These are phyloP conservation scores for Phaeotremella skinneri DNA, from an alignment of 768 basidiomycete species.

Conservation along the genomic window DNA sequence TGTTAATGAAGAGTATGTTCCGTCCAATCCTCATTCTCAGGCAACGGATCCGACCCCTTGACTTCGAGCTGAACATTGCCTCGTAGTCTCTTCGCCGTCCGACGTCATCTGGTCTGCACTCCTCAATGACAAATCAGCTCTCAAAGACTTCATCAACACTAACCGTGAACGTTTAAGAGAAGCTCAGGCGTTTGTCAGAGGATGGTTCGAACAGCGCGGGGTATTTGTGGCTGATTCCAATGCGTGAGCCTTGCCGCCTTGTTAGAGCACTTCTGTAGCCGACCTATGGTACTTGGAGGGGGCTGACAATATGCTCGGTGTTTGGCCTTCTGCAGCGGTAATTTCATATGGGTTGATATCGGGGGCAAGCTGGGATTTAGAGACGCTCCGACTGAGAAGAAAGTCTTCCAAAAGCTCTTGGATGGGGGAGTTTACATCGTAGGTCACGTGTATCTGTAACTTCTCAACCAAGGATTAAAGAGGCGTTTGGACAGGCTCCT, in stretches of 20 bases:
- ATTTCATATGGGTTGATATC: constrained; percentile 50
- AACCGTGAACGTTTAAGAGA: constrained; percentile 33
- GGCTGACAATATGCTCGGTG: no score
- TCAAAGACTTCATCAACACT: constrained; percentile 31
- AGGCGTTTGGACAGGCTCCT: constrained; percentile 33
- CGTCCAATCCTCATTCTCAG: background rate
- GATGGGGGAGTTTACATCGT: constrained; percentile 50
- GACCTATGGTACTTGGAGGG: no score
- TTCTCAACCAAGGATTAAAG: background rate
- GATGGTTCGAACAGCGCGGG: constrained; percentile 43
- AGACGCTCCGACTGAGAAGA: constrained; percentile 38
- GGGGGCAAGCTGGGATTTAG: constrained; percentile 35
- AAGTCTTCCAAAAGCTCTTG: constrained; percentile 43
- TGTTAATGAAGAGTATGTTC: constrained; percentile 49
- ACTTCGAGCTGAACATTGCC: background rate
- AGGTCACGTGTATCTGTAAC: constrained; percentile 13
- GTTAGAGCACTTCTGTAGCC: no score
- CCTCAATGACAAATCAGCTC: constrained; percentile 18
- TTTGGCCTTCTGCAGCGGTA: constrained; percentile 37
- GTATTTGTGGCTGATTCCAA: constrained; percentile 41
- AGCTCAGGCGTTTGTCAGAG: constrained; percentile 37
- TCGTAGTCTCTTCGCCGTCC: constrained; percentile 38
- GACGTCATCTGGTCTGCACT: constrained; percentile 41
- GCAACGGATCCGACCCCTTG: constrained; percentile 22
- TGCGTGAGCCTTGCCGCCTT: constrained; percentile 29